Conservation (phyloP, 805 yeast species). For the Candida easanensis region DNA sequence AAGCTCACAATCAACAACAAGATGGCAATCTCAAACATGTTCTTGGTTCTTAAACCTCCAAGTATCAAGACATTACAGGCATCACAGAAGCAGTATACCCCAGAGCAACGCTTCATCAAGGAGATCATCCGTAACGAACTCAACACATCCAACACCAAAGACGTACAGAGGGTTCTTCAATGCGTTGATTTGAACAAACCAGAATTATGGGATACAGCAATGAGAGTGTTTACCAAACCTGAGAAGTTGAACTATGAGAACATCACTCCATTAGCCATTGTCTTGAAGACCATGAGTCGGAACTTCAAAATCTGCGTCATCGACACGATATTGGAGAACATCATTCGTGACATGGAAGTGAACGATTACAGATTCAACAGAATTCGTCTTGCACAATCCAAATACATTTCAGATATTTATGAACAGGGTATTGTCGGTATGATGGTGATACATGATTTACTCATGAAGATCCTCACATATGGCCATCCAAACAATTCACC, state of each 20-base stretch:
- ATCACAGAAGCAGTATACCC: slow-evolving; percentile 29
- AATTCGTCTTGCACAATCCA: slow-evolving; percentile 56
- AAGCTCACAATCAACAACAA: slow-evolving; percentile 52
- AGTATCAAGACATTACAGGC: slow-evolving; percentile 33
- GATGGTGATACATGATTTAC: slow-evolving; percentile 45
- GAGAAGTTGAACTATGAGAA: slow-evolving; percentile 59
- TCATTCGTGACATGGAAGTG: slow-evolving; percentile 62
- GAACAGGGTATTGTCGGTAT: slow-evolving; percentile 45
- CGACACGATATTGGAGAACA: slow-evolving; percentile 64
- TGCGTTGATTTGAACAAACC: slow-evolving; percentile 46
- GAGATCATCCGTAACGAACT: slow-evolving; percentile 53
- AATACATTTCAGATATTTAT: slow-evolving; percentile 56
- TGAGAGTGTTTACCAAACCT: slow-evolving; percentile 51
- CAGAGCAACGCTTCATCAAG: slow-evolving; percentile 48
- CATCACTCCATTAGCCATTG: slow-evolving; percentile 45
- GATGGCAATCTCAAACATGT: slow-evolving; percentile 54
- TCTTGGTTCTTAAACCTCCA: slow-evolving; percentile 57
- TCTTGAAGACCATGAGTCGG: slow-evolving; percentile 40
- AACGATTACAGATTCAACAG: slow-evolving; percentile 60
- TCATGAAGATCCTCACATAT: slow-evolving; percentile 55
- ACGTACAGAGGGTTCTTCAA: slow-evolving; percentile 37
- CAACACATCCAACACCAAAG: slow-evolving; percentile 31
- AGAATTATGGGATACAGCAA: slow-evolving; percentile 32
- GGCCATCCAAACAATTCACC: slow-evolving; percentile 69
- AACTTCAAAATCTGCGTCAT: slow-evolving; percentile 45